Base-by-base conservation (phyloP, 2,329 filamentous ascomycete genomes). In the Didymosphaeria variabile region DNA sequence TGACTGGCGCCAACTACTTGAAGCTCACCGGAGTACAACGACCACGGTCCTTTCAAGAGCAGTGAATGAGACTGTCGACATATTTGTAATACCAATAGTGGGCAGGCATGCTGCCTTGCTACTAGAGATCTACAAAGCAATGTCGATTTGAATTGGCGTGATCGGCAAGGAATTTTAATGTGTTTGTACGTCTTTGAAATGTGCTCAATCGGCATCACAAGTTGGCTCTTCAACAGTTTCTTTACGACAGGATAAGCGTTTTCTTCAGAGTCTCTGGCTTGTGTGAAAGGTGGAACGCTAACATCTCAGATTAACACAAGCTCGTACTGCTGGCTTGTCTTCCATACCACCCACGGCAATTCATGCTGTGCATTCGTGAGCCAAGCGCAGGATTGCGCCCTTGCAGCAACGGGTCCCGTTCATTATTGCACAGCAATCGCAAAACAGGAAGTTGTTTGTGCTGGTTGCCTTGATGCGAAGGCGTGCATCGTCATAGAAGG, bases 401-500 rank as follows among this genome's bases (percentile, higher is more conserved):
- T 10, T 6, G 9, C 40, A 21, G 40, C 40, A 10, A 44, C 4
- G 10, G 34, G 34, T 36, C 34, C 34, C 15, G 34, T 36, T 36
- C 46, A 8, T 3, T 9, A 32, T 36, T 17, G 31, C 36, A 23
- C 15, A 26, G 17, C 31, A 36, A 52, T 40, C 19, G 32, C 47
- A 50, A 34, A 52, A 38, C 32, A 40, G 32, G 9, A 53, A 17
- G 8, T 36, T n/a, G 15, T 42, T 12, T 17, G 12, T 42, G n/a
- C n/a, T 21, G 19, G 19, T 23, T 44, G 23, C 51, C 2, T 21
- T 15, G n/a, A 9, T 21, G 38, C 19, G 32, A 38, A 38, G n/a
- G 32, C 38, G 5, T 36, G 42, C 49, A 54, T 56, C 58, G 58
- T 60, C 58, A 60, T 51, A 56, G 55, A 36, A 56, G 40, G 31